phyloP scores from a whole-genome alignment of 192 early-diverging fungal species.

The Coemansia sp. region DNA sequence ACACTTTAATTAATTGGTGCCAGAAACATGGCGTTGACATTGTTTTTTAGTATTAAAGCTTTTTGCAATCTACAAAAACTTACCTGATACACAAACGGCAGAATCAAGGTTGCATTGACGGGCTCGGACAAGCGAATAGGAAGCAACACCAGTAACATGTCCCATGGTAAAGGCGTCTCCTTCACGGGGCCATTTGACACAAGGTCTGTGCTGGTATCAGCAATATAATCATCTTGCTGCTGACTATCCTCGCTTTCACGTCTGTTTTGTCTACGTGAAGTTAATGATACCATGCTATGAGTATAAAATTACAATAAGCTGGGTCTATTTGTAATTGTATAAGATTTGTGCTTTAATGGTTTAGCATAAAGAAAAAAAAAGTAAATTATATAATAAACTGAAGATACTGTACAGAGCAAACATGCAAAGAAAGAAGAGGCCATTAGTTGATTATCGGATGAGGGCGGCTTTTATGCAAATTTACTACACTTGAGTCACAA shows the following conservation, averaged over 20 bases:
- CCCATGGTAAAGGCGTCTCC: constrained; percentile 52
- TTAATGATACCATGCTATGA: neutral
- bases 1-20: neutral
- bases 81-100: constrained; percentile 83
- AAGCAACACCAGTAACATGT: constrained; percentile 29
- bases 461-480: neutral
- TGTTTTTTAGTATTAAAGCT: neutral
- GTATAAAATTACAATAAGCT: neutral
- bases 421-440: neutral
- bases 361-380: neutral
- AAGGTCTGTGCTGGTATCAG: neutral
- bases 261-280: neutral
- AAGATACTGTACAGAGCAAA: neutral
- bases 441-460: no score
- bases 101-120: constrained; percentile 70
- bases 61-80: neutral
- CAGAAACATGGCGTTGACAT: neutral
- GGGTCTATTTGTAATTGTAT: neutral
- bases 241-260: neutral
- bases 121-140: constrained; percentile 63
- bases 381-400: neutral
- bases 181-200: neutral
- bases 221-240: neutral
- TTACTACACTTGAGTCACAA: neutral
- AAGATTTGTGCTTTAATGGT: neutral